Base-by-base conservation (phyloP, 768 basidiomycete genomes). In the Psilocybe cubensis region DNA sequence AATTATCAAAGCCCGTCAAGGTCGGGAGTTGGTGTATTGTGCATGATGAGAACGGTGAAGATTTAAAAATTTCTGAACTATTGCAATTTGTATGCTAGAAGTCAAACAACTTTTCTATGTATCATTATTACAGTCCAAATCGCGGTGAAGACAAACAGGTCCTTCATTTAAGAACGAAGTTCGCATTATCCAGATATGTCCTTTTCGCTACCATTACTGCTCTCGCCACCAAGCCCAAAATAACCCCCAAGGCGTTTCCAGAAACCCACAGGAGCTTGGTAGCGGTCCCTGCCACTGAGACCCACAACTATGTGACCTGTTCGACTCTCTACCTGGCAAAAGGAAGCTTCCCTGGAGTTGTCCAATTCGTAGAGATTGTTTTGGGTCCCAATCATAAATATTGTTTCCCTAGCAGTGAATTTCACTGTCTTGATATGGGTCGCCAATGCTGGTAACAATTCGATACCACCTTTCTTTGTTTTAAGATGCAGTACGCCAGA, bases 231-330 rank as follows among this genome's bases (percentile, higher is more conserved):
- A 27, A 43, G 41, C 23, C 29, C 11, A 9, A 72, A 49, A 54
- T 63, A 66, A 17, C 58, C 59, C 33, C 72, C 71, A 38, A 80
- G 52, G 60, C 71, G 75, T 61, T 75, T 65, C 80, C 79, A 80
- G 44, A 81, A 71, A 5, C 78, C 74, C 43, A 63, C 58, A 41
- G 68, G 65, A 27, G 66, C 62, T 21, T 67, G 59, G 33, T 71
- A 72, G 17, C 57, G 72, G 59, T 83, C 82, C 53, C 66, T 64
- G 11, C 76, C 78, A 48, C 72, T 72, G 47, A 83, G 56, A 24
- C 81, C 80, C 7, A 83, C 66, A n/a, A 76, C 61, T 29, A 83
- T 59, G 45, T 70, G 73, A 11, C 80, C 81, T 38, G 59, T 66
- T 18, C 69, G 68, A 17, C 78, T 68, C 24, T 50, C 65, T 24